Conservation (phyloP, 208 protist species). For the Naegleria gruberi region DNA sequence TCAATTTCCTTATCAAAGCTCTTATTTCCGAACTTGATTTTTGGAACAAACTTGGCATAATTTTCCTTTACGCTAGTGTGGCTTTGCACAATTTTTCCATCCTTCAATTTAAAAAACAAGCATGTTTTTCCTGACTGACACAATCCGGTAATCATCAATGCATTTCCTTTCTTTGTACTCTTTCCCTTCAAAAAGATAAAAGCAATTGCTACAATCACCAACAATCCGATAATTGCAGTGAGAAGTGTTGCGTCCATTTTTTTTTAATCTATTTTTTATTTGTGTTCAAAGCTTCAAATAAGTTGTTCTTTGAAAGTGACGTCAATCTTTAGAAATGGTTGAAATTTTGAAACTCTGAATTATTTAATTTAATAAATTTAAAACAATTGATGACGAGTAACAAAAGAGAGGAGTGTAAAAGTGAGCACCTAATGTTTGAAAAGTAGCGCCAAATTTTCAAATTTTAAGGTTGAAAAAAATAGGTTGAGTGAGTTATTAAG, state of each 20-base stretch:
- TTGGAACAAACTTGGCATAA: background rate
- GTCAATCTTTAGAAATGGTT: no score
- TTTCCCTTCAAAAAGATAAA: background rate
- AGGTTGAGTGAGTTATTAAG: no score
- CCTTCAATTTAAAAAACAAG: background rate
- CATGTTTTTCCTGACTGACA: background rate
- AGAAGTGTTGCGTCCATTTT: background rate
- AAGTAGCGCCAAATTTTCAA: no score
- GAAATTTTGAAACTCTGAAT: no score
- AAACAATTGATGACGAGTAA: no score
- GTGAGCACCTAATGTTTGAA: background rate
- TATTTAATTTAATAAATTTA: no score
- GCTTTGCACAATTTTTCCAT: background rate
- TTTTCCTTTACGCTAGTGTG: background rate
- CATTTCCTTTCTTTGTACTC: background rate
- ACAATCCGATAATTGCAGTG: background rate
- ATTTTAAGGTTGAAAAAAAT: no score
- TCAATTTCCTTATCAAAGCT: background rate
- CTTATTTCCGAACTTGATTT: background rate
- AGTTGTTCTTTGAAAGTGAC: background rate
- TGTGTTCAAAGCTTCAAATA: no score
- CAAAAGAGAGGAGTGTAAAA: no score
- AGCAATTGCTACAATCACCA: no score
- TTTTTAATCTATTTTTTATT: background rate
- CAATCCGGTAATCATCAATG: background rate